Evolutionary conservation across 345 rosid species (phyloP), one percentile per base, ranked within the genome.

Genomic region (Clarkia xantiana): DNA sequence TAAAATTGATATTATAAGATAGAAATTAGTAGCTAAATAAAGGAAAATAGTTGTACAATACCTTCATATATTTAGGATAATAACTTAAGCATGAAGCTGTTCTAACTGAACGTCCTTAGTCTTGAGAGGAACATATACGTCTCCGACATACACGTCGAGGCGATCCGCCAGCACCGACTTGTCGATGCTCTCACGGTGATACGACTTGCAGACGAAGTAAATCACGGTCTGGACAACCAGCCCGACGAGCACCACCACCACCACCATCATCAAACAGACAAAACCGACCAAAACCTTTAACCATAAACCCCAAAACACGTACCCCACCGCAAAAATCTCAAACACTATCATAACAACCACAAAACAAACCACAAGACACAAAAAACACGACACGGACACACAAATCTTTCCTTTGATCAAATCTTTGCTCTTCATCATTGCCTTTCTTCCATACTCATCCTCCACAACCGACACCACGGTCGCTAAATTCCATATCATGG

Each of bases 201-300:
- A 53, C 0, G 83, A 71, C 56, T 80, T 80, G 71, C 87, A 77
- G 20, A 74, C 77, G 14, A 80, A 72, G 70, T 80, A 80, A 11
- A 75, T 53, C 49, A 75, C 77, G 0, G 87, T 70, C 20, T 70
- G 75, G 14, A 67, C 54, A 0, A 80, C 87, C 19, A 75, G 61
- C 25, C 59, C 67, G 23, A 67, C 56, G 17, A 77, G 52, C 14
- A 60, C 61, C 63, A 70, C 40, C 44, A 17, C 55, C 38, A 50
- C 41, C 10, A 70, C 52, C 63, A 80, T n/a, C 67, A 71, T 29
- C 16, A 62, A 46, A 20, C 77, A 80, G n/a, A 63, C 18, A 3
- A 68, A 25, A 40, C 77, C 81, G 46, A 22, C 58, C 0, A 19
- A 16, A n/a, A 67, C 46, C 49, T 75, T 65, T n/a, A n/a, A 9